phyloP scores from a whole-genome alignment of 176 grass and related monocot genomes.

The Oropetium thomaeum region DNA sequence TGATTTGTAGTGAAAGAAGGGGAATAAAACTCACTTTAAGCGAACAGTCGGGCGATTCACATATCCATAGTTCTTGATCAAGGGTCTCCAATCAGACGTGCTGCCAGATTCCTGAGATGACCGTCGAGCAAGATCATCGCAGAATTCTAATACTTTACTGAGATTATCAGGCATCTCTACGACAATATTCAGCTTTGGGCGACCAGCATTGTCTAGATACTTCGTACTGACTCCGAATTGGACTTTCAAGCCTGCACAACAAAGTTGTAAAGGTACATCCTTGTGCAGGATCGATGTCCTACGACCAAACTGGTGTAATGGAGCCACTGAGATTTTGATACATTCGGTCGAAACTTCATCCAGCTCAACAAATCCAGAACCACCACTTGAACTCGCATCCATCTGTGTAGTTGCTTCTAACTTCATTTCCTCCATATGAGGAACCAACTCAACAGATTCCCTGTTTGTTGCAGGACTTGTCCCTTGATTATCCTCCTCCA shows the following conservation, averaged over 20 bases:
- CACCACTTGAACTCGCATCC: slow-evolving; percentile 48
- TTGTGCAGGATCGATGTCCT: slow-evolving; percentile 51
- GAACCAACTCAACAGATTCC: slow-evolving; percentile 46
- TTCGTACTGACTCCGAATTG: slow-evolving; percentile 69
- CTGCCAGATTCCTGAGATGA: slow-evolving; percentile 60
- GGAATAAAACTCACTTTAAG: slow-evolving; percentile 59
- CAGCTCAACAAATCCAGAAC: slow-evolving; percentile 57
- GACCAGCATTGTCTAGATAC: slow-evolving; percentile 65
- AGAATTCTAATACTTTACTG: slow-evolving; percentile 62
- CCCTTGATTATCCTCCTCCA: slow-evolving; percentile 32
- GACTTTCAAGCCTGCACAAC: slow-evolving; percentile 47
- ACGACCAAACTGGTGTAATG: slow-evolving; percentile 47
- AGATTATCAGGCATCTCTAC: slow-evolving; percentile 70
- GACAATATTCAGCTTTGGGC: slow-evolving; percentile 68
- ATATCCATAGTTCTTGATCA: slow-evolving; percentile 66
- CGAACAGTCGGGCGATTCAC: slow-evolving; percentile 57
- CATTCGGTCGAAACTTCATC: slow-evolving; percentile 51
- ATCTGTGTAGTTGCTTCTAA: slow-evolving; percentile 44
- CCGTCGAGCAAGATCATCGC: slow-evolving; percentile 55
- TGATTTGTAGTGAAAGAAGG: slow-evolving; percentile 1
- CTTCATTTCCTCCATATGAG: slow-evolving; percentile 62
- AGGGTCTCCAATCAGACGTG: slow-evolving; percentile 77
- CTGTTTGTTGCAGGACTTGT: slow-evolving; percentile 19
- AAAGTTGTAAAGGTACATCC: slow-evolving; percentile 56
- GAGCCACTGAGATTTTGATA: slow-evolving; percentile 49